Base-by-base conservation (phyloP, 495 filamentous ascomycete genomes). In the Lepraria neglecta region DNA sequence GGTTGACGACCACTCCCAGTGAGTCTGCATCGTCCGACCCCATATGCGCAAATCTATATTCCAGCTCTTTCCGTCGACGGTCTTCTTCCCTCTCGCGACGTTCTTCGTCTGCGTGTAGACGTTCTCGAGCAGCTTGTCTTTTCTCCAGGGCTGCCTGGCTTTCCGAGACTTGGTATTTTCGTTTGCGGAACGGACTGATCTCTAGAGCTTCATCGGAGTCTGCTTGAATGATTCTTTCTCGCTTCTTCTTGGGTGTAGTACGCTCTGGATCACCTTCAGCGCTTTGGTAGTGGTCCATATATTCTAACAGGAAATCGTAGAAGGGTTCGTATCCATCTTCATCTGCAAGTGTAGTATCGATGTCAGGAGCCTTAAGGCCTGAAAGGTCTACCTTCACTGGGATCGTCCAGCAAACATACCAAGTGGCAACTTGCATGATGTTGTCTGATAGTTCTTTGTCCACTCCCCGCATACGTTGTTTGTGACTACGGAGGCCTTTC, bases 1-100 rank as follows among this genome's bases (percentile, higher is more conserved):
- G 84, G 67, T 88, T 91, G 64, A 94, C 82, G 15, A 87, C 82
- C 48, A 91, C 81, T 14, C 67, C 74, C 35, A 44, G 65, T 17
- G 67, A 71, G 62, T 76, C 72, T 21, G 70, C 70, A n/a, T 79
- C 76, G 50, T 68, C 71, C 6, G 72, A n/a, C 4, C 74, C 69
- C 46, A 74, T 72, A 24, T 64, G 71, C 30, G 76, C 76, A 28
- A 76, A 64, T 6, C 65, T 64, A 11, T 71, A 66, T 53, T 80
- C 79, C 1, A 87, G 68, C n/a, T 69, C 68, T 56, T 70, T 67
- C 59, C 76, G 74, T 28, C 84, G 79, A 35, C 72, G 65, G 35
- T 38, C 35, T n/a, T 78, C 76, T 60, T 83, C 76, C 50, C 80
- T 71, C 45, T 71, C 63, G 15, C 61, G 56, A 50, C 64, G 63